Conservation (phyloP, 2,329 filamentous ascomycete species). For the Claviceps sp. region DNA sequence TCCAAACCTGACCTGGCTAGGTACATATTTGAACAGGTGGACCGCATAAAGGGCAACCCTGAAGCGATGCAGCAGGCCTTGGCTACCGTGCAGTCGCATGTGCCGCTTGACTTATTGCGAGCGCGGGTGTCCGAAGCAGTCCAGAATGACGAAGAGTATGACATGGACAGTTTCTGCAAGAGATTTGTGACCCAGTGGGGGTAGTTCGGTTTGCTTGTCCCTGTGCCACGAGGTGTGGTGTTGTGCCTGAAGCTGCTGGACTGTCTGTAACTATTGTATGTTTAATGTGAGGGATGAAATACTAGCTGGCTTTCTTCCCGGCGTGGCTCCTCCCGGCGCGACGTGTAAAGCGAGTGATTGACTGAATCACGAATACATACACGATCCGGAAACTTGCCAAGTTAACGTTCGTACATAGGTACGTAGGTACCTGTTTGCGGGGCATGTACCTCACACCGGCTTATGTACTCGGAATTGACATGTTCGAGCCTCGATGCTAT, state of each 20-base stretch:
- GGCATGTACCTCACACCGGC: too few relatives aligned
- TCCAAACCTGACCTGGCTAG: not conserved
- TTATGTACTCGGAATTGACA: too few relatives aligned
- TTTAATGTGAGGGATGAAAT: not conserved
- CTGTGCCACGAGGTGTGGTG: not conserved
- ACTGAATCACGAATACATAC: not conserved
- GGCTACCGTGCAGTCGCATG: not conserved
- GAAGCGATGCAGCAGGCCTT: not conserved
- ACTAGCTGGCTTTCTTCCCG: not conserved
- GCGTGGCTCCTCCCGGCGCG: not conserved
- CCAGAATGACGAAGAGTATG: not conserved
- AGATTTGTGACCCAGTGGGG: not conserved
- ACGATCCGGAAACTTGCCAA: not conserved
- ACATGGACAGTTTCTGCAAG: not conserved
- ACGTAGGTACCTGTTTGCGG: too few relatives aligned
- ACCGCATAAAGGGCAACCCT: not conserved
- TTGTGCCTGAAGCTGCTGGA: not conserved
- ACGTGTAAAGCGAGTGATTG: not conserved
- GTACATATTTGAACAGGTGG: not conserved
- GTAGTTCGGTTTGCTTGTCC: not conserved
- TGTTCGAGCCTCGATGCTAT: too few relatives aligned
- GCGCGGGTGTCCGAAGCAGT: not conserved
- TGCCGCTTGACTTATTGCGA: not conserved
- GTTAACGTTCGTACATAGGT: too few relatives aligned
- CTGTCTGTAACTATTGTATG: slow-evolving; percentile 1